These are phyloP conservation scores for Mortierella sp. DNA, from an alignment of 371 early-diverging fungal genomes.

Conservation along the genomic window DNA sequence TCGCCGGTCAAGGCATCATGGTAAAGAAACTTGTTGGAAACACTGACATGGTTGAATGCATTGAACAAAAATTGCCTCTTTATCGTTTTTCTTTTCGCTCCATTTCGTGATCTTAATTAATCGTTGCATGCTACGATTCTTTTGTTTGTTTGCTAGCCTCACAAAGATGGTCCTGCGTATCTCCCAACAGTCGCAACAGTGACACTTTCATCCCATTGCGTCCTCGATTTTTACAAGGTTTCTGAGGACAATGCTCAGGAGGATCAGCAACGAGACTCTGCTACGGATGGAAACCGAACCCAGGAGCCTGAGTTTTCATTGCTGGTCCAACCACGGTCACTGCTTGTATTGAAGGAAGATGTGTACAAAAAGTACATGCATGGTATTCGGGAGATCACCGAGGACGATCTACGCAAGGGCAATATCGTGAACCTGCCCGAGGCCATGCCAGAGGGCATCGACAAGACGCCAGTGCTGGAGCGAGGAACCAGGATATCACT, in stretches of 20 bases:
- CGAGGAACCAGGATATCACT: slow-evolving; percentile 50
- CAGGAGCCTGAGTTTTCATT: slow-evolving; percentile 47
- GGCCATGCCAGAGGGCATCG: slow-evolving; percentile 18
- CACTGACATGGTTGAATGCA: background rate
- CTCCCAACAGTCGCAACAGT: slow-evolving; percentile 69
- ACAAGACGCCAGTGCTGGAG: slow-evolving; percentile 15
- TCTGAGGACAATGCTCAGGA: slow-evolving; percentile 5
- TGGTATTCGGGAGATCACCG: slow-evolving; percentile 62
- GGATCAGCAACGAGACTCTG: background rate
- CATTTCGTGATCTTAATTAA: too few species aligned
- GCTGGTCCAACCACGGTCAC: slow-evolving; percentile 60
- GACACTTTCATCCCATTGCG: slow-evolving; percentile 62
- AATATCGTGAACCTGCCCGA: slow-evolving; percentile 44
- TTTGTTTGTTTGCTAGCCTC: slow-evolving; percentile 55
- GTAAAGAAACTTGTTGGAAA: slow-evolving; percentile 20
- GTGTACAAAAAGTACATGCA: slow-evolving; percentile 66
- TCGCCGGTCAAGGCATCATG: slow-evolving; percentile 74
- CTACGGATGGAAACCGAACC: background rate
- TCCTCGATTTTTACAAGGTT: slow-evolving; percentile 63
- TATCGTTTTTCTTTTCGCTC: background rate
- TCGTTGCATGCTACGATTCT: too few species aligned
- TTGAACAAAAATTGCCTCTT: background rate
- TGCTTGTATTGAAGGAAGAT: slow-evolving; percentile 64
- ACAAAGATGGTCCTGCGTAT: slow-evolving; percentile 73
- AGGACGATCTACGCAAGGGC: slow-evolving; percentile 54